Conservation (phyloP, 257 asterid genomes). For the Sherardia arvensis region DNA sequence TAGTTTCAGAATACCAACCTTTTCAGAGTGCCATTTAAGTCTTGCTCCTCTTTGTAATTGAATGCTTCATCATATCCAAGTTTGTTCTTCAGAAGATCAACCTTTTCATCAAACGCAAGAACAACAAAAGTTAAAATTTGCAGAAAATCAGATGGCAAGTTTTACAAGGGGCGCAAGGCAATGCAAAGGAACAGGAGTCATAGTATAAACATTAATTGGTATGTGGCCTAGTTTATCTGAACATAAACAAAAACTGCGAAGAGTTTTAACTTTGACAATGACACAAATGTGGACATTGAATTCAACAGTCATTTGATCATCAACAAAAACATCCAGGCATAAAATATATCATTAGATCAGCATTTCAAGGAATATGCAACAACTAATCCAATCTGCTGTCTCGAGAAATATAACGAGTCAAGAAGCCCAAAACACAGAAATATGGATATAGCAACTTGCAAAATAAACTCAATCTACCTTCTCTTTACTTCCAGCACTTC, state of each 20-base stretch:
- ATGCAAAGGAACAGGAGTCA: neutral
- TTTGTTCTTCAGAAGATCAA: slow-evolving; percentile 27
- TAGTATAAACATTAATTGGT: neutral
- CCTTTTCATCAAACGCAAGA: neutral
- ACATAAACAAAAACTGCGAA: neutral
- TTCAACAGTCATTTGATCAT: neutral
- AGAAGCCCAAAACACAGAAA: neutral
- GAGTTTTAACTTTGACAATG: neutral
- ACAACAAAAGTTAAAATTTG: neutral
- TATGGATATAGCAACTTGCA: no score
- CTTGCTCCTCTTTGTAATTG: slow-evolving; percentile 29
- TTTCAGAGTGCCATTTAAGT: slow-evolving; percentile 18
- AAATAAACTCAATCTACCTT: slow-evolving; percentile 2
- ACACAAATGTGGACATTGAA: neutral
- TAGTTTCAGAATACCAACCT: slow-evolving; percentile 18
- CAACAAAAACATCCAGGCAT: neutral
- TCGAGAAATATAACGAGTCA: no score
- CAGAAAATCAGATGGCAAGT: neutral
- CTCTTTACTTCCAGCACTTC: slow-evolving; percentile 8
- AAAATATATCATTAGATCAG: neutral
- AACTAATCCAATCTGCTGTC: neutral
- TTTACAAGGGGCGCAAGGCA: neutral
- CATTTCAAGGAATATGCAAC: neutral
- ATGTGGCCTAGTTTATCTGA: no score
- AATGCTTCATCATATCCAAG: slow-evolving; percentile 28